phyloP scores from a whole-genome alignment of 768 basidiomycete genomes.

The Rhodotorula sphaerocarpa region DNA sequence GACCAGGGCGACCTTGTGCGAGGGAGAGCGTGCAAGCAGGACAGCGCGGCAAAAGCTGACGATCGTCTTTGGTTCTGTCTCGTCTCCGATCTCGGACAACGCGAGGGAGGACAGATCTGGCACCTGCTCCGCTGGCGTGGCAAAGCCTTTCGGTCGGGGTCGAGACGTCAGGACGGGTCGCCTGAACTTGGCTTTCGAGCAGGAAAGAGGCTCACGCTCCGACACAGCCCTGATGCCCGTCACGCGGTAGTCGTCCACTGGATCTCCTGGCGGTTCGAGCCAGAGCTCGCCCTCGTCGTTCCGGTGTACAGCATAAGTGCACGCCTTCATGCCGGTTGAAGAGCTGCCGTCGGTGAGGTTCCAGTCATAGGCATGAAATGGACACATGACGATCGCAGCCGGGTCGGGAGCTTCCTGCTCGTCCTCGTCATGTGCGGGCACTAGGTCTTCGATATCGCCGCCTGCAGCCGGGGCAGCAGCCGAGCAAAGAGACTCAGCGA shows the following conservation, averaged over 20 bases:
- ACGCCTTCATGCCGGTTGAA: conserved; percentile 61
- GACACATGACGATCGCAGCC: conserved; percentile 23
- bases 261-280: conserved; percentile 53
- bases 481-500: neutral
- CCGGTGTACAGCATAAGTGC: conserved; percentile 58
- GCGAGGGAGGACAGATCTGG: conserved; percentile 6
- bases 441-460: conserved; percentile 16
- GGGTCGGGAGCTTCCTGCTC: neutral
- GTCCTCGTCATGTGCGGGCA: neutral
- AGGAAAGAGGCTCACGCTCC: conserved; percentile 61
- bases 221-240: conserved; percentile 65
- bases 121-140: no score
- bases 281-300: conserved; percentile 47
- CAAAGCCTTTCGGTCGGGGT: conserved; percentile 31
- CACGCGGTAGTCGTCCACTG: conserved; percentile 54
- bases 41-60: conserved; percentile 73
- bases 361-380: conserved; percentile 53
- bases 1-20: conserved; percentile 55
- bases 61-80: conserved; percentile 60
- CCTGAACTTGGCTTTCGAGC: no score
- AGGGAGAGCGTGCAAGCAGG: conserved; percentile 63
- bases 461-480: neutral
- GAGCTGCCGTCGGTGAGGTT: conserved; percentile 62
- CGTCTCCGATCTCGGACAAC: neutral
- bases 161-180: no score